phyloP scores from a whole-genome alignment of 176 grass and related monocot species.

The Aegilops bicornis region DNA sequence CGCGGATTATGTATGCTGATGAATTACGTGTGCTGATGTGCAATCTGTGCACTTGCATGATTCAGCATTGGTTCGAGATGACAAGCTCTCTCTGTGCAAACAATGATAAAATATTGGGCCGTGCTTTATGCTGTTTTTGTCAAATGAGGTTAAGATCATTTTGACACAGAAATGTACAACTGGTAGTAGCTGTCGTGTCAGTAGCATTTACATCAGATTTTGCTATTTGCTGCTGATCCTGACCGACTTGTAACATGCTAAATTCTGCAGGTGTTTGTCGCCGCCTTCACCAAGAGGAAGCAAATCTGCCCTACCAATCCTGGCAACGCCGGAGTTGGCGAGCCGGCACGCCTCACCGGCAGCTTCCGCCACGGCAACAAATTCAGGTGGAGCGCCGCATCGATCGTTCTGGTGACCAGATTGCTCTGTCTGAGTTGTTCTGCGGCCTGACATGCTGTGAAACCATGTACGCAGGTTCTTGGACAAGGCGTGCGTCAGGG shows the following conservation, averaged over 20 bases:
- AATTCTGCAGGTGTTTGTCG: conserved; percentile 78
- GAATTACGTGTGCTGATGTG: neutral
- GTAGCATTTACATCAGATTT: neutral
- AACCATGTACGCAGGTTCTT: conserved; percentile 49
- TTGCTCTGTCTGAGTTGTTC: neutral
- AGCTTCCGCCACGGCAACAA: conserved; percentile 53
- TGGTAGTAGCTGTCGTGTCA: neutral
- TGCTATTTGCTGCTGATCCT: neutral
- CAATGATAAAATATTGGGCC: neutral
- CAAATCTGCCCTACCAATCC: conserved; percentile 63
- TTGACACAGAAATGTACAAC: neutral
- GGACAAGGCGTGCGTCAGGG: conserved; percentile 78
- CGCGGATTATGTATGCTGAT: conserved; percentile 8
- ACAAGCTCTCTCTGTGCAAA: neutral
- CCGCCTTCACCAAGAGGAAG: conserved; percentile 79
- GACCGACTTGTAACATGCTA: neutral
- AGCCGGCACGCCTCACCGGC: conserved; percentile 14
- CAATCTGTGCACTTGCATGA: neutral
- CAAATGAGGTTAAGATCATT: neutral
- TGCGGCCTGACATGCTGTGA: neutral
- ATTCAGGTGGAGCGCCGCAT: conserved; percentile 61
- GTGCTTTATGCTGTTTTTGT: neutral
- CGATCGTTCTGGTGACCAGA: neutral
- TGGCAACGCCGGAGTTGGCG: conserved; percentile 16
- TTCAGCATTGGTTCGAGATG: neutral